Percentiles rank a stretch among this genome's conserved stretches.
These are phyloP conservation scores for Gloeopeniophorella convolvens DNA, from an alignment of 768 basidiomycete genomes.

Conservation along the genomic window DNA sequence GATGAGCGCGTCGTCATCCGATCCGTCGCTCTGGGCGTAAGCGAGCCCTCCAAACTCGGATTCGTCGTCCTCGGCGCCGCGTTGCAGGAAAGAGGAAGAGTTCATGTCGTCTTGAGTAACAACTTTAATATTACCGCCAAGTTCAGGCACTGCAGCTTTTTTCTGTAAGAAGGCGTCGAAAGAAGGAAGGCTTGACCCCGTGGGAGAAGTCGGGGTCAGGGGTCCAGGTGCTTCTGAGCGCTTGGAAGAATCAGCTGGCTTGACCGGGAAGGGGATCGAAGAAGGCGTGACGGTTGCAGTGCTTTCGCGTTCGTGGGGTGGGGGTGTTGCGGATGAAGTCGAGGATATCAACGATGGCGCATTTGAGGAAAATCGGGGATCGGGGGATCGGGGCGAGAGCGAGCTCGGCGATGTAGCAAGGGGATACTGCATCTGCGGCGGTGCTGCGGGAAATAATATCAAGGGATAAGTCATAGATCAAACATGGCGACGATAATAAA, in stretches of 20 bases:
- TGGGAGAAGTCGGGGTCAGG: constrained; percentile 18
- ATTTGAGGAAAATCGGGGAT: not conserved
- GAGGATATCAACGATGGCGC: constrained; percentile 19
- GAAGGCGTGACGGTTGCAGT: constrained; percentile 1
- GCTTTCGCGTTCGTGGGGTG: not conserved
- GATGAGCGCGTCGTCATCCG: constrained; percentile 23
- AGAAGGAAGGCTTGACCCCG: constrained; percentile 37
- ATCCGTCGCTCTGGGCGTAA: constrained; percentile 28
- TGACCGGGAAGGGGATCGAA: constrained; percentile 23
- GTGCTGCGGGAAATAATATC: not conserved
- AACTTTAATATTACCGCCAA: constrained; percentile 6
- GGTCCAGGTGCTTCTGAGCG: constrained; percentile 25
- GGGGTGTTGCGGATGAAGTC: constrained; percentile 10
- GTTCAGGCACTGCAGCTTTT: constrained; percentile 10
- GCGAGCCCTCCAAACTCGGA: constrained; percentile 31
- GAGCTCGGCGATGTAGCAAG: not conserved
- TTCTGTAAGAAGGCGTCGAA: constrained; percentile 48
- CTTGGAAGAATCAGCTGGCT: constrained; percentile 19
- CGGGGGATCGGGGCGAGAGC: not conserved
- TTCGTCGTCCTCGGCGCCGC: constrained; percentile 16
- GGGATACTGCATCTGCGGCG: constrained; percentile 11
- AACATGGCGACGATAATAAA: constrained; percentile 1
- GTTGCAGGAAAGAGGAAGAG: not conserved
- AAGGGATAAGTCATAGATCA: not conserved
- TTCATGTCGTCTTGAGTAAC: constrained; percentile 8